Evolutionary conservation across 495 filamentous ascomycete genomes (phyloP), one percentile per base, ranked within the genome.

Genomic region (Podospora pseudopauciseta): DNA sequence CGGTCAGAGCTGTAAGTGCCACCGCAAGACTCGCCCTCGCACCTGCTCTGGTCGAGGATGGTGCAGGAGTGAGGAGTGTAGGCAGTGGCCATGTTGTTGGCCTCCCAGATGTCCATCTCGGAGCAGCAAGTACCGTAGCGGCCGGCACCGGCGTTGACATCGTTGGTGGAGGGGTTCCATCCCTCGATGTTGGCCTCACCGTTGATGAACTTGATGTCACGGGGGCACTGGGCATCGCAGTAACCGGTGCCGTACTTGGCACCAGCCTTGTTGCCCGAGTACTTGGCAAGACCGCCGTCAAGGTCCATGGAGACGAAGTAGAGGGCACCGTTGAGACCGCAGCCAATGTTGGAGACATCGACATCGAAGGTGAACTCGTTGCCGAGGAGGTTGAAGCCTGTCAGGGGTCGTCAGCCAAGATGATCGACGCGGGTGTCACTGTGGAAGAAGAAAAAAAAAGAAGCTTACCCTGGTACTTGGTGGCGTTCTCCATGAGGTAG

Each of bases 81-180:
- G 32, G 86, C 87, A 49, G 85, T 87, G 11, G 88, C 82, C 75
- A 86, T 81, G 30, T 82, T 84, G 83, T 92, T 92, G 71, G 89
- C 88, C 75, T 91, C 88, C 87, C 88, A 90, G 76, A 92, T 83
- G 72, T 92, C 89, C 80, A 92, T 87, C 78, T 92, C 90, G 5
- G 86, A 84, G 78, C 90, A 92, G 85, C 90, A 92, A 68, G 86
- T 83, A 68, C 89, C 89, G 68, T 86, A 83, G 53, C 79, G 75
- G 63, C 88, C 89, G 26, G 81, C 67, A 57, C 89, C 89, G 53
- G 86, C 81, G 77, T 89, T 90, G 65, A 70, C 60, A 75, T 90
- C 85, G 78, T 83, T 89, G 67, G 74, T 67, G n/a, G 87, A 88
- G 15, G 82, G 75, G 60, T 70, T 55, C 88, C 88, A 90, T 73